phyloP scores from a whole-genome alignment of 345 rosid species.

The Pelargonium nanum region DNA sequence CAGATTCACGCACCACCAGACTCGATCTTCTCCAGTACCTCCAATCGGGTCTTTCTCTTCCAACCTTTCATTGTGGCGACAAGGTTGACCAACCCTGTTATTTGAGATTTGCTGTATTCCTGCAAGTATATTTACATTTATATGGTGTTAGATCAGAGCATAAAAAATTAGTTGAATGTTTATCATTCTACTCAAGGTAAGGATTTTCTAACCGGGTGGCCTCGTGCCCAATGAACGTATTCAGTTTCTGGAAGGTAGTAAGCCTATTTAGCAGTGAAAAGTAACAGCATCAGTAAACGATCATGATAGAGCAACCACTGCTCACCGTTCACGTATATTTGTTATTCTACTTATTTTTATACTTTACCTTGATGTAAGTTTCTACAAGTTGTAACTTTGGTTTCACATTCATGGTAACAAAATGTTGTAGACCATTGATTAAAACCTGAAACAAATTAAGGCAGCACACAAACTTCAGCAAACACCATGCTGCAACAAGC shows the following conservation, averaged over 20 bases:
- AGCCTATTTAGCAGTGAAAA: conserved; percentile 37
- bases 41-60: conserved; percentile 92
- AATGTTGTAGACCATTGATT: conserved; percentile 76
- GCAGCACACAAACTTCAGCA: background rate
- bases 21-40: conserved; percentile 78
- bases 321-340: too few relatives aligned
- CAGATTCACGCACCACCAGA: conserved; percentile 15
- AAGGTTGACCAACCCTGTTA: conserved; percentile 69
- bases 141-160: background rate
- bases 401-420: conserved; percentile 61
- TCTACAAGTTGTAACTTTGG: conserved; percentile 74
- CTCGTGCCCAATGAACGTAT: conserved; percentile 89
- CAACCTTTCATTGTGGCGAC: conserved; percentile 92
- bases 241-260: conserved; percentile 95
- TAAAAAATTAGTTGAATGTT: background rate
- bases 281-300: background rate
- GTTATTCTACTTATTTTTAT: too few relatives aligned
- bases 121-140: conserved; percentile 14
- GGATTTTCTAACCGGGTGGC: conserved; percentile 64
- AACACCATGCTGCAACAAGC: conserved; percentile 3
- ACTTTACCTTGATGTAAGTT: conserved; percentile 67
- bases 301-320: background rate
- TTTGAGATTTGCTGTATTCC: conserved; percentile 76
- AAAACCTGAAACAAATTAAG: conserved; percentile 44
- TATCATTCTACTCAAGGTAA: background rate